Evolutionary conservation across 768 basidiomycete genomes (phyloP), one percentile per base, ranked within the genome.

Genomic region (Tulasnella sp.): DNA sequence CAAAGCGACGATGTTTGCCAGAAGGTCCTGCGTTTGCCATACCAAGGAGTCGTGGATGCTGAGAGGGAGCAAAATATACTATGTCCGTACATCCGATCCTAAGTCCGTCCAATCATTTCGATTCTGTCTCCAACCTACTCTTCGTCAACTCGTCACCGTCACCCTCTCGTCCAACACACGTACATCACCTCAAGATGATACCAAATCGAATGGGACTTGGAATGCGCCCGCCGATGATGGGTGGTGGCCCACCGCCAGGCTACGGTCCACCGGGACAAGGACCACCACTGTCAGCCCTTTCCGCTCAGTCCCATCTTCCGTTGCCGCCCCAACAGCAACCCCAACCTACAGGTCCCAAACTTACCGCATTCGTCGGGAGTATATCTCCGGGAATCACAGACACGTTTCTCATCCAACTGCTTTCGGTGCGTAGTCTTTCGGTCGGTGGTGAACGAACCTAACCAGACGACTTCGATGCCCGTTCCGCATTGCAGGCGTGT

Each of bases 311-410:
- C 75, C 89, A 86, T 76, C 80, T 81, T 79, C 77, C 47, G 40
- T 29, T 37, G 72, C 72, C 47, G 41, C 42, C 69, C 37, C 87
- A 87, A 80, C 85, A 87, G 44, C 90, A 86, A 78, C 84, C 86
- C 70, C 87, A 87, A 3, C 88, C 88, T n/a, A 86, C 85, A 79
- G 80, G 81, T 16, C 89, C 88, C 75, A 94, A 89, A 76, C 84
- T 87, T 74, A 87, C 89, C 0, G 88, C 87, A 2, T 98, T 97
- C 76, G 88, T 98, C n/a, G 95, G 95, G 11, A 92, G 93, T 74
- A 98, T 98, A 80, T 93, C 95, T 5, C 92, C 92, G 37, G 95
- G 95, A 5, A 93, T 97, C 77, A 89, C 89, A 0, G 94, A 98
- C 79, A 75, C 81, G 0, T 94, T 92, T 74, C 80, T 98, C 52